These are phyloP conservation scores for Kuraishia ogatae DNA, from an alignment of 805 yeast species.

Conservation along the genomic window DNA sequence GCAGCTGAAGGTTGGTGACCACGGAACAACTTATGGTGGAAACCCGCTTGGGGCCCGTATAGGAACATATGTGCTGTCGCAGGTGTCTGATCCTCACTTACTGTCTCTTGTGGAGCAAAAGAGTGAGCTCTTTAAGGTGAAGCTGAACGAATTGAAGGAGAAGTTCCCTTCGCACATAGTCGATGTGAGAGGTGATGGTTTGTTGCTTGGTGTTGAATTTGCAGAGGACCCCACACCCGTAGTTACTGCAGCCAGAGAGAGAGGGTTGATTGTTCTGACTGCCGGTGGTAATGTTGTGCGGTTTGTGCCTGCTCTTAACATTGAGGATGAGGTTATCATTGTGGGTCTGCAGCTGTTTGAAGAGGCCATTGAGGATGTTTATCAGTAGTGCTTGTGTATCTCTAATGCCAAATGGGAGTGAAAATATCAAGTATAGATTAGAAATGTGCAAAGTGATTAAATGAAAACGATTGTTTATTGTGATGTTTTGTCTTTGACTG, in stretches of 20 bases:
- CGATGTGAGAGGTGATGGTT: conserved; percentile 82
- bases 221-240: conserved; percentile 52
- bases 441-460: no score
- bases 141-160: conserved; percentile 39
- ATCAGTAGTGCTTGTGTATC: not conserved
- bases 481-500: no score
- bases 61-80: conserved; percentile 66
- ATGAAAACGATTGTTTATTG: no score
- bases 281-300: conserved; percentile 91
- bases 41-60: conserved; percentile 87
- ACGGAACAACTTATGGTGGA: conserved; percentile 97
- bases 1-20: conserved; percentile 81
- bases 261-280: conserved; percentile 78
- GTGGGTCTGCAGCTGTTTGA: conserved; percentile 69
- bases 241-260: conserved; percentile 62
- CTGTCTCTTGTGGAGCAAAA: conserved; percentile 51
- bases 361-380: conserved; percentile 35
- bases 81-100: conserved; percentile 53
- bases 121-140: conserved; percentile 45
- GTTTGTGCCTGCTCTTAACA: conserved; percentile 87
- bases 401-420: no score
- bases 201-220: conserved; percentile 79
- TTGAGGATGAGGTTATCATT: conserved; percentile 56
- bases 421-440: conserved; percentile 2
- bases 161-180: conserved; percentile 53